Conservation (phyloP, 2,329 filamentous ascomycete genomes). For the Pseudogymnoascus sp. region DNA sequence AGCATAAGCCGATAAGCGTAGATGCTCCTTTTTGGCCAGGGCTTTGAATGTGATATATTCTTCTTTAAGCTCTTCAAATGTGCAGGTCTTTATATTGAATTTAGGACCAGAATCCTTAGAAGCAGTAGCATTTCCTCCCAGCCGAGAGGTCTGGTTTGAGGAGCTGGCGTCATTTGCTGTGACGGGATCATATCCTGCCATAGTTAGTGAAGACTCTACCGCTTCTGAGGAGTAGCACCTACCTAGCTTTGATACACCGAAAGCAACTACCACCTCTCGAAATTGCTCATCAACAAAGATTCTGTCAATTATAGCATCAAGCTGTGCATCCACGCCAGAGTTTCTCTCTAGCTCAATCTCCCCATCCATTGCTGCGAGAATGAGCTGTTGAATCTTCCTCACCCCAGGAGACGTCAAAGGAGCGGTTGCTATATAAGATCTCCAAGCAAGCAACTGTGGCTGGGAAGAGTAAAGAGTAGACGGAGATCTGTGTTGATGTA, state of each 20-base stretch:
- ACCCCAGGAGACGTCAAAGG: neutral
- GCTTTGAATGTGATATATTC: neutral
- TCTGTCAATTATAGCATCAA: neutral
- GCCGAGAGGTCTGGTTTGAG: neutral
- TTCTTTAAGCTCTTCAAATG: neutral
- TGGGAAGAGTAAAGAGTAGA: neutral
- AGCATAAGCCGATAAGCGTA: too few species aligned
- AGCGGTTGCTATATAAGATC: neutral
- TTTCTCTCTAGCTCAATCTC: neutral
- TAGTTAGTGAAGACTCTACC: neutral
- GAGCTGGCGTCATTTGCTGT: neutral
- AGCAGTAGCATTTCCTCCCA: neutral
- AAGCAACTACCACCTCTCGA: neutral
- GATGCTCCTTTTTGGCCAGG: neutral
- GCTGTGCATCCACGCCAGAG: neutral
- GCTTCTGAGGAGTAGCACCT: neutral
- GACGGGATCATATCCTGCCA: neutral
- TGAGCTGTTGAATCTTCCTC: neutral
- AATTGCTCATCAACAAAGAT: neutral
- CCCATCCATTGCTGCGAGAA: neutral
- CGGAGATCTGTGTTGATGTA: neutral
- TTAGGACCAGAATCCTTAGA: neutral
- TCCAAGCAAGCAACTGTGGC: neutral
- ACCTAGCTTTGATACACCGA: neutral
- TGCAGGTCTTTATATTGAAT: conserved; percentile 4